phyloP scores from a whole-genome alignment of 2,329 filamentous ascomycete genomes.

The Alternaria metachromatica region DNA sequence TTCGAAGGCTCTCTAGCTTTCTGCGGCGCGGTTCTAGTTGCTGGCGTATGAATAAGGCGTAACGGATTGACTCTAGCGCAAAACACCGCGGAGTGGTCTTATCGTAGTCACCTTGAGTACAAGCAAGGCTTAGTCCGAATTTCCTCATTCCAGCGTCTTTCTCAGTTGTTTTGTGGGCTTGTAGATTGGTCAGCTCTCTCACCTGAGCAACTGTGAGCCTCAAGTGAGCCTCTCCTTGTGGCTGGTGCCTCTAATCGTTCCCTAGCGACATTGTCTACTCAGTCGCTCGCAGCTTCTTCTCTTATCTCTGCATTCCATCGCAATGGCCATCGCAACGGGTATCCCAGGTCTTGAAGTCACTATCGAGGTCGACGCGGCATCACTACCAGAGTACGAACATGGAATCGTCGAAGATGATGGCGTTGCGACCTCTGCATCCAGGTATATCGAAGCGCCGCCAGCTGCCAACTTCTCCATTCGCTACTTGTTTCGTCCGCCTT shows the following conservation, averaged over 20 bases:
- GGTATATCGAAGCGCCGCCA: neutral
- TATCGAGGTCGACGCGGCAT: neutral
- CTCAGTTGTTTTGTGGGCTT: neutral
- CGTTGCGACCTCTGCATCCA: neutral
- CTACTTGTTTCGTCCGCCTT: neutral
- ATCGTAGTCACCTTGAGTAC: neutral
- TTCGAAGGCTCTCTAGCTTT: neutral
- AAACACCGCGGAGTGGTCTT: neutral
- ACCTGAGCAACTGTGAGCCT: neutral
- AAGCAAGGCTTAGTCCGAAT: neutral
- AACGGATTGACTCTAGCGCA: neutral
- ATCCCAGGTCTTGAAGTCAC: slow-evolving; percentile 4
- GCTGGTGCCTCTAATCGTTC: neutral
- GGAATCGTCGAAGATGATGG: neutral
- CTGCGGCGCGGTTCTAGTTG: neutral
- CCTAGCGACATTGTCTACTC: neutral
- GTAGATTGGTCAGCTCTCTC: neutral
- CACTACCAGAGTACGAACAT: slow-evolving; percentile 1
- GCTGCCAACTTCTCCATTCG: neutral
- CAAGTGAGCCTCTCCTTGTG: neutral
- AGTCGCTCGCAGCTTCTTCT: neutral
- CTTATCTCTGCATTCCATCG: neutral
- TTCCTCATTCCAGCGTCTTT: neutral
- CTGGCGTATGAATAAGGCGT: neutral
- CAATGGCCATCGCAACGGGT: slow-evolving; percentile 3